Base-by-base conservation (phyloP, 768 basidiomycete genomes). In the Grammothele lineata region DNA sequence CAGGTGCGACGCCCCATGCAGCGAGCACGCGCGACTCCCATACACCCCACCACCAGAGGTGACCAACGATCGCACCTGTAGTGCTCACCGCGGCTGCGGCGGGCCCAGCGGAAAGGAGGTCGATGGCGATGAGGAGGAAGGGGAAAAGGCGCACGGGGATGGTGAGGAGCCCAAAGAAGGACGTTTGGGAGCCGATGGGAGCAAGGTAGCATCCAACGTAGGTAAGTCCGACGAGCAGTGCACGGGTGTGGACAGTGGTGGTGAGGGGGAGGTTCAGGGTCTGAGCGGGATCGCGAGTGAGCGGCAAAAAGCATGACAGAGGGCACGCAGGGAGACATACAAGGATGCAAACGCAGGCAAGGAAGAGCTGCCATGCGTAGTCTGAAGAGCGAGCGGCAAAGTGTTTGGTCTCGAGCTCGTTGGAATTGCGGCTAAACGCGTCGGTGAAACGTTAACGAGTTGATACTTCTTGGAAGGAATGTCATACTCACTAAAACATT, bases 1-100 rank as follows among this genome's bases (percentile, higher is more conserved):
- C n/a, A n/a, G n/a, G n/a, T n/a, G n/a, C n/a, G n/a, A n/a, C n/a
- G n/a, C 49, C n/a, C n/a, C n/a, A n/a, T n/a, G n/a, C n/a, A n/a
- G 21, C 74, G 56, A 56, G 61, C 73, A n/a, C 70, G 61, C 14
- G 62, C 67, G 25, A 68, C 66, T 19, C 78, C 76, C 74, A 82
- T 8, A 87, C 72, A 17, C 69, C 60, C 82, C 81, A 87, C 81
- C 84, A 89, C 86, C 87, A 92, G 6, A 78, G 61, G 60, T 92
- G 89, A 0, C 91, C 91, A 2, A 83, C 76, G 24, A 88, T 72
- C 25, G 85, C 75, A 8, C 92, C 92, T 0, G 83, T 81, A 37
- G 88, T 61, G 21, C 75, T 68, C 22, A 70, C 57, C 6, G 79
- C 76, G 4, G 82, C 85, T 3, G 74, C 77, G 1, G 49, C 32